phyloP scores from a whole-genome alignment of 192 early-diverging fungal species.

The Tieghemiomyces parasiticus region DNA sequence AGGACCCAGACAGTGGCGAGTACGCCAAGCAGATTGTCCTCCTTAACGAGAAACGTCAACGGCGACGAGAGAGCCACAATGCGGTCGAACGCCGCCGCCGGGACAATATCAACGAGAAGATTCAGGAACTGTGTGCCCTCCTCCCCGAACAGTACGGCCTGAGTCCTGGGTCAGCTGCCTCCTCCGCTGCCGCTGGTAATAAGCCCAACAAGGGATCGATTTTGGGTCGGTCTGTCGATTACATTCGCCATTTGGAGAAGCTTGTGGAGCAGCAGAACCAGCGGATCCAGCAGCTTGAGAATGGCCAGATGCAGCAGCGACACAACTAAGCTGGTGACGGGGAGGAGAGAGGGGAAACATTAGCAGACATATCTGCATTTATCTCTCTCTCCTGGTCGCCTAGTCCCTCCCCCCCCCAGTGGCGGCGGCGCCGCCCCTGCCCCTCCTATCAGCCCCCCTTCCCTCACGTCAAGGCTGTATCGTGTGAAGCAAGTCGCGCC shows the following conservation, averaged over 20 bases:
- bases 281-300: constrained; percentile 60
- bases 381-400: too few species aligned
- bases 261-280: constrained; percentile 43
- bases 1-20: constrained; percentile 6
- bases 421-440: too few species aligned
- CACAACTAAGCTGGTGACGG: too few species aligned
- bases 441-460: too few species aligned
- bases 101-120: constrained; percentile 98
- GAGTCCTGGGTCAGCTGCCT: too few species aligned
- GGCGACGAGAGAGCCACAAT: constrained; percentile 93
- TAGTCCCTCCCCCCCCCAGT: too few species aligned
- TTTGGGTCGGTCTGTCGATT: constrained; percentile 82
- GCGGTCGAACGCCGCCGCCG: constrained; percentile 90
- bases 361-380: too few species aligned
- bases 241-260: constrained; percentile 68
- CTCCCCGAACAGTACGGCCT: constrained; percentile 69
- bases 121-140: constrained; percentile 74
- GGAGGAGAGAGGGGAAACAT: too few species aligned
- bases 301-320: too few species aligned
- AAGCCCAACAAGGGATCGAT: constrained; percentile 97
- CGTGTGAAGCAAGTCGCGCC: too few species aligned
- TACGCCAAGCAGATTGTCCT: constrained; percentile 14
- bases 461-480: too few species aligned
- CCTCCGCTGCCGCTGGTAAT: constrained; percentile 56
- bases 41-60: constrained; percentile 71